Conservation (phyloP, 768 basidiomycete genomes). For the Mycena indigotica region DNA sequence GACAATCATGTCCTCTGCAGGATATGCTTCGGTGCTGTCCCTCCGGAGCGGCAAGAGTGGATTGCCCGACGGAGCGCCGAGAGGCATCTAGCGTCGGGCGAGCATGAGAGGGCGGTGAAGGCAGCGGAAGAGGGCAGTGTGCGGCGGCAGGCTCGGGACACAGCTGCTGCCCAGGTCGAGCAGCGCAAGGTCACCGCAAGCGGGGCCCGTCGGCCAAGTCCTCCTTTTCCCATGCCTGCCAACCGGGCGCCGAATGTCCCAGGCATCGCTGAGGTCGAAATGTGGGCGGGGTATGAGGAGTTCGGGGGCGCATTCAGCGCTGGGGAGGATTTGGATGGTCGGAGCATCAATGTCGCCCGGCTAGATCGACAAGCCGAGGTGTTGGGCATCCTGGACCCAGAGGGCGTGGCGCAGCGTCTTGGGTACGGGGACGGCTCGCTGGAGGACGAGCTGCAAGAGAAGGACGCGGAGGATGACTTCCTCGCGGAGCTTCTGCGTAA, state of each 20-base stretch:
- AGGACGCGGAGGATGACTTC: conserved; percentile 6
- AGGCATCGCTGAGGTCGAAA: background rate
- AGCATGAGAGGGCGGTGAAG: too few relatives aligned
- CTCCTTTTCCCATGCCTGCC: background rate
- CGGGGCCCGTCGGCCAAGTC: too few relatives aligned
- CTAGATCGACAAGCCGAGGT: conserved; percentile 2
- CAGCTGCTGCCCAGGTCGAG: background rate
- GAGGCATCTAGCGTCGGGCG: too few relatives aligned
- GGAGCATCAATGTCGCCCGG: background rate
- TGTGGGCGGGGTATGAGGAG: conserved; percentile 4
- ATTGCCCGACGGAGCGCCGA: too few relatives aligned
- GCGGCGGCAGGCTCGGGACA: background rate
- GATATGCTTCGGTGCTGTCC: background rate
- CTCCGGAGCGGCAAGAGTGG: background rate
- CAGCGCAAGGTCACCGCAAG: too few relatives aligned
- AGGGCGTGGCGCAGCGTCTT: conserved; percentile 1
- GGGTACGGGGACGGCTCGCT: background rate
- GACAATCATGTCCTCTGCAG: background rate
- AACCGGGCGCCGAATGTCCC: background rate
- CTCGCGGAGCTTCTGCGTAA: conserved; percentile 7
- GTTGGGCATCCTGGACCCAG: conserved; percentile 10
- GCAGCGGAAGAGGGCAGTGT: background rate
- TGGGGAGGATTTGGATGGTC: background rate
- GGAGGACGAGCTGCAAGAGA: background rate
- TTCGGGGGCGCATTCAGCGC: background rate